These are phyloP conservation scores for Aegilops speltoides DNA, from an alignment of 176 grass and related monocot genomes.

Conservation along the genomic window DNA sequence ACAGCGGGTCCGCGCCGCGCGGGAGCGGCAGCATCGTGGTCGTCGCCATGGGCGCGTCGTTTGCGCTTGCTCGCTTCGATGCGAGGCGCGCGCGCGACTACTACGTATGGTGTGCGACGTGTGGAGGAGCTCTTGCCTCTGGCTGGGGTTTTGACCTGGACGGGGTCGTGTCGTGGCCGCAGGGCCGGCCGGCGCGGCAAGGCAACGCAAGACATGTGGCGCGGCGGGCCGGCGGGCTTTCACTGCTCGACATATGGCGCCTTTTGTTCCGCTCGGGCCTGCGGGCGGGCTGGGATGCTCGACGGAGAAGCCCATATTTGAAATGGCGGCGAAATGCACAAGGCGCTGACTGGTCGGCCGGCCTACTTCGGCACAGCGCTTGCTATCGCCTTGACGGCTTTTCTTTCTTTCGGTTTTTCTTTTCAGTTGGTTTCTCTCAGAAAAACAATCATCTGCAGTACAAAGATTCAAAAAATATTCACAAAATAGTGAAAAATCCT, in stretches of 20 bases:
- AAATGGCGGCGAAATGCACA: too few relatives aligned
- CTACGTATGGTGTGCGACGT: neutral
- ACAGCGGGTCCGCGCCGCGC: slow-evolving; percentile 22
- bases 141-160: neutral
- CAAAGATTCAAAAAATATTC: too few relatives aligned
- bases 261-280: too few relatives aligned
- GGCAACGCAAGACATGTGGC: neutral
- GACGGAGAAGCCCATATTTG: too few relatives aligned
- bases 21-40: neutral
- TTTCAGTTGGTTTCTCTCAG: too few relatives aligned
- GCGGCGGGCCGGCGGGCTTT: neutral
- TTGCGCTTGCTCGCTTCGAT: slow-evolving; percentile 6
- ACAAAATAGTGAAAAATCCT: too few relatives aligned
- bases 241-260: neutral
- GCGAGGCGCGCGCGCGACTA: neutral
- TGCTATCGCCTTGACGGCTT: too few relatives aligned
- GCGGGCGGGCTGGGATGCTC: too few relatives aligned
- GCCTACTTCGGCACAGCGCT: too few relatives aligned
- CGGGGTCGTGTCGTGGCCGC: slow-evolving; percentile 10
- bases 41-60: neutral
- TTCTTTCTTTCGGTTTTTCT: too few relatives aligned
- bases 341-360: too few relatives aligned
- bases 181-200: slow-evolving; percentile 5
- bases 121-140: neutral
- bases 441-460: too few relatives aligned